Evolutionary conservation across 768 basidiomycete species (phyloP).

Genomic region (Hortiboletus flavorubellus): DNA sequence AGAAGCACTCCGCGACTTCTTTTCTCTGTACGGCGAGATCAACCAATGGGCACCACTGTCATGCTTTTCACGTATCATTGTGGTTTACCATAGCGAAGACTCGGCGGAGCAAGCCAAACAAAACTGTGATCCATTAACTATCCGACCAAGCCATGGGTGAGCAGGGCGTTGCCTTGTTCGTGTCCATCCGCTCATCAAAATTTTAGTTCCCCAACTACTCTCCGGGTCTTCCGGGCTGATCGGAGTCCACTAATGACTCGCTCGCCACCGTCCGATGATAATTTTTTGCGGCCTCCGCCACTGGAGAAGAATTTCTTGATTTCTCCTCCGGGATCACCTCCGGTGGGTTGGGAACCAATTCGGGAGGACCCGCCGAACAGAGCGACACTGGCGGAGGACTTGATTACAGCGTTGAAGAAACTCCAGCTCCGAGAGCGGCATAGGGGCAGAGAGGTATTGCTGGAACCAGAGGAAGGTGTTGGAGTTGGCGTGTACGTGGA

Average conservation of each 20-base stretch:
- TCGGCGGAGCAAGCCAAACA: conserved; percentile 66
- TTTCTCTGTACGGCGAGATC: conserved; percentile 74
- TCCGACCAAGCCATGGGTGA: conserved; percentile 54
- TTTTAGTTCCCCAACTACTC: conserved; percentile 44
- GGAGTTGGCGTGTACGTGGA: conserved; percentile 81
- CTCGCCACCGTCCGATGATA: conserved; percentile 27
- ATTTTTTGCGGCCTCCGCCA: conserved; percentile 64
- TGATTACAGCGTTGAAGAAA: conserved; percentile 72
- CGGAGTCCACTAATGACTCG: conserved; percentile 55
- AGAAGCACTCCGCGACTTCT: conserved; percentile 64
- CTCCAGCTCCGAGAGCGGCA: conserved; percentile 55
- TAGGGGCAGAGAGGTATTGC: conserved; percentile 48
- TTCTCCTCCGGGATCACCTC: conserved; percentile 96
- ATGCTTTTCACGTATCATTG: conserved; percentile 75
- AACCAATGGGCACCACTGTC: conserved; percentile 87
- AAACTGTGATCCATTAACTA: conserved; percentile 59
- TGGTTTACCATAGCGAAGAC: conserved; percentile 68
- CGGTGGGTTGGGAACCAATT: conserved; percentile 93
- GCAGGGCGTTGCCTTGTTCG: conserved; percentile 23
- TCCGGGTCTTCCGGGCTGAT: conserved; percentile 74
- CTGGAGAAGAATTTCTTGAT: conserved; percentile 94
- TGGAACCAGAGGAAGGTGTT: conserved; percentile 65
- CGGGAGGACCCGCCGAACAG: conserved; percentile 87
- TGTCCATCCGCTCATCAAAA: conserved; percentile 9
- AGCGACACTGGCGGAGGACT: conserved; percentile 80